phyloP scores from a whole-genome alignment of 2,329 filamentous ascomycete genomes.

The Sporothrix pallida region DNA sequence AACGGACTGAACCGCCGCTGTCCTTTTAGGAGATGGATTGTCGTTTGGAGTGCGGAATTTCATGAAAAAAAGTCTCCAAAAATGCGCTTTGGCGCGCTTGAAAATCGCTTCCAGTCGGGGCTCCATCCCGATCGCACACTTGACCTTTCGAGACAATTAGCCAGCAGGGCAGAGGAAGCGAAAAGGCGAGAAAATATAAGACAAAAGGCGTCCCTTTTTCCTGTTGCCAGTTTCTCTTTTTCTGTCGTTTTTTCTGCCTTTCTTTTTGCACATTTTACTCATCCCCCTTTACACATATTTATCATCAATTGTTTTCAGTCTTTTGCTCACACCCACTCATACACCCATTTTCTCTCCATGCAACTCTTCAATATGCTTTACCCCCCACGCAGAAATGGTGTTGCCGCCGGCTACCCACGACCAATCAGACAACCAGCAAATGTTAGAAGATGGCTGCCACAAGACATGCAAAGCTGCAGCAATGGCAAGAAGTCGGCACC shows the following conservation, averaged over 20 bases:
- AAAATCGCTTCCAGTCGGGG: neutral
- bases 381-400: neutral
- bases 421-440: constrained; percentile 5
- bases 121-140: constrained; percentile 20
- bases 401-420: neutral
- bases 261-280: neutral
- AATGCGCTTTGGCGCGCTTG: neutral
- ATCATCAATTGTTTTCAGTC: neutral
- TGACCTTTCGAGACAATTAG: neutral
- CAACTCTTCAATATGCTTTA: neutral
- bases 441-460: neutral
- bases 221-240: neutral
- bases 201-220: neutral
- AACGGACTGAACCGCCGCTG: constrained; percentile 11
- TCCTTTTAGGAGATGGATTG: neutral
- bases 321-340: neutral
- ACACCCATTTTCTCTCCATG: neutral
- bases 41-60: neutral
- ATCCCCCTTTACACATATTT: neutral
- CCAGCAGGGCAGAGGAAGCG: neutral
- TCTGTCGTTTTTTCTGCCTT: neutral
- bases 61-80: neutral
- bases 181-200: constrained; percentile 16
- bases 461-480: neutral
- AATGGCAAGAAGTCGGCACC: constrained; percentile 1